Evolutionary conservation across 371 early-diverging fungal species (phyloP).

Genomic region (Dichotomocladium elegans): DNA sequence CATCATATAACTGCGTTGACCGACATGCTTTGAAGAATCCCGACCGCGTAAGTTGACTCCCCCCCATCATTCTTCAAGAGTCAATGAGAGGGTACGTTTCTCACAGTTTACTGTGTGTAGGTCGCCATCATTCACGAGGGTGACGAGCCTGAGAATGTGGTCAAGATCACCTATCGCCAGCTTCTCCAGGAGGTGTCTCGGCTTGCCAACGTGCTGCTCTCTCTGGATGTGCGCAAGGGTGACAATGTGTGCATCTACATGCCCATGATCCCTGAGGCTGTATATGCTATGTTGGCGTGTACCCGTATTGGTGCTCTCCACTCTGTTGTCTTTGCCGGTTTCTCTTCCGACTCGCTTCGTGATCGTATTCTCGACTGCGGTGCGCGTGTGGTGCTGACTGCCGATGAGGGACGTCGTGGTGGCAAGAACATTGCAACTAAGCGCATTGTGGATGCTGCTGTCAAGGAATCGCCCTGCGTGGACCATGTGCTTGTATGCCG

Average conservation of each 20-base stretch:
- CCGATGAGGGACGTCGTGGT: slow-evolving; percentile 90
- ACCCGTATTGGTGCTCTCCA: slow-evolving; percentile 91
- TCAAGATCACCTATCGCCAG: slow-evolving; percentile 80
- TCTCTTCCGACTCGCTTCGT: slow-evolving; percentile 84
- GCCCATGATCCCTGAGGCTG: slow-evolving; percentile 97
- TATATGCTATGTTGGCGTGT: slow-evolving; percentile 91
- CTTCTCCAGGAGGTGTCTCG: slow-evolving; percentile 81
- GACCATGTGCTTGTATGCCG: slow-evolving; percentile 86
- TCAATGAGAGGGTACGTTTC: too few species aligned
- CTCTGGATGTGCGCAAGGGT: slow-evolving; percentile 84
- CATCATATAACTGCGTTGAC: slow-evolving; percentile 97
- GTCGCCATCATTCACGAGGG: slow-evolving; percentile 85
- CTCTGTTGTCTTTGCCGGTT: slow-evolving; percentile 94
- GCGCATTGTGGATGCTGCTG: slow-evolving; percentile 89
- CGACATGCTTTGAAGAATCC: slow-evolving; percentile 81
- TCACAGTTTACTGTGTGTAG: too few species aligned
- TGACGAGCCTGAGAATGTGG: slow-evolving; percentile 81
- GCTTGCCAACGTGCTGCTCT: slow-evolving; percentile 79
- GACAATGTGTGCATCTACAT: slow-evolving; percentile 96
- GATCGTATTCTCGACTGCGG: slow-evolving; percentile 82
- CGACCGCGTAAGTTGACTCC: slow-evolving; percentile 49
- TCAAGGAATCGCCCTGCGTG: slow-evolving; percentile 53
- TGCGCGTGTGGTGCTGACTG: slow-evolving; percentile 78
- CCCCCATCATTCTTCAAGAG: too few species aligned
- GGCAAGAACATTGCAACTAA: slow-evolving; percentile 89